Evolutionary conservation across 208 protist genomes (phyloP), one percentile per base, ranked within the genome.

Genomic region (Trypanosoma boissoni): DNA sequence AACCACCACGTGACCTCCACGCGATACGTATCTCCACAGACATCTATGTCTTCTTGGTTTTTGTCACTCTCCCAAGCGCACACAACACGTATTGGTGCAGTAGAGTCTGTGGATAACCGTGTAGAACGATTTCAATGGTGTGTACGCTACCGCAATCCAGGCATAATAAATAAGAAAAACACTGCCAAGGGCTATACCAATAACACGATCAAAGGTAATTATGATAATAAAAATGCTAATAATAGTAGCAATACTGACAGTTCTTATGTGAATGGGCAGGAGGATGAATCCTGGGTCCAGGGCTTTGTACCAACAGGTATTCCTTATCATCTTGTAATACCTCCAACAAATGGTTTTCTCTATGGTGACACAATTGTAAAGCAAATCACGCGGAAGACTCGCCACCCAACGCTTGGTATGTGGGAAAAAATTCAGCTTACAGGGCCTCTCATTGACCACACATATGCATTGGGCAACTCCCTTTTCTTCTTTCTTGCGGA

Each of bases 41-140:
- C 71, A 16, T 81, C 74, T 20, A 76, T 43, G 44, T 79, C 77
- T 2, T 87, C 79, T 34, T 87, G 79, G 83, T 91, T 79, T 54
- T 42, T 84, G 7, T 65, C 83, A 8, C 66, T 87, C 51, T 51
- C 55, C 27, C 61, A 64, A 64, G 55, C 45, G 18, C 76, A 90
- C 29, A 80, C 76, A 27, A 60, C 65, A 2, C 78, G 78, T 48
- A 48, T 83, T 45, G 83, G 83, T 43, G 59, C 74, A 8, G 21
- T 36, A 28, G 63, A 58, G 9, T 29, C 61, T 31, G 51, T 48
- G 0, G 54, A 73, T 34, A 59, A 65, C 24, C 20, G 54, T 12
- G 36, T 89, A 18, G 57, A 50, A 14, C 72, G 78, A 32, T 90
- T 90, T 44, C 66, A 73, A 63, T 90, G 83, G 83, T 90, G 83